phyloP scores from a whole-genome alignment of 148 eudicot genomes.

The Cornus controversa region DNA sequence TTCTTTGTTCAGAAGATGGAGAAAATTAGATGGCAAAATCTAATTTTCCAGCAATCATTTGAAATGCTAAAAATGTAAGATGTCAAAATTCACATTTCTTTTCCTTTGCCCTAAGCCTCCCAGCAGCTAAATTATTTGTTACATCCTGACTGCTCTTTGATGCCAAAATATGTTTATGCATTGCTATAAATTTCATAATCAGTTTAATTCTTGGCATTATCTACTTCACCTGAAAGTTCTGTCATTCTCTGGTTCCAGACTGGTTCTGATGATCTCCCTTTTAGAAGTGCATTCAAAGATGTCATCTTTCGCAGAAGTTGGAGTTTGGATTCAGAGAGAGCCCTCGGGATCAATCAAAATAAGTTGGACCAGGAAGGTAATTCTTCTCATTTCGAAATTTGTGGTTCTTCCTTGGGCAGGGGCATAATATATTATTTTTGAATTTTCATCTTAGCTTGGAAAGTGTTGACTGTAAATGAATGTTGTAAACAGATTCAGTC shows the following conservation, averaged over 20 bases:
- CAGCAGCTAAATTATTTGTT: no score
- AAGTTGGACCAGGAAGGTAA: constrained; percentile 57
- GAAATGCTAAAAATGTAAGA: no score
- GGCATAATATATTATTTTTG: neutral
- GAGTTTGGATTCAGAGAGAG: constrained; percentile 49
- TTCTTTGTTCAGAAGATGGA: no score
- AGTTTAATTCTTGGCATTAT: neutral
- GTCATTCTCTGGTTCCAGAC: constrained; percentile 46
- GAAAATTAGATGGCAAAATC: no score
- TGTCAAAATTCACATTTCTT: no score
- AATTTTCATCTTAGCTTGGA: neutral
- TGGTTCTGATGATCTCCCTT: constrained; percentile 79
- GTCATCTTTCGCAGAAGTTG: constrained; percentile 63
- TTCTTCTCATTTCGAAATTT: constrained; percentile 14
- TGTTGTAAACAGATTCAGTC: constrained; percentile 61
- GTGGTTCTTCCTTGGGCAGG: neutral
- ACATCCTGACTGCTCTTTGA: no score
- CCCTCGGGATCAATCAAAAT: constrained; percentile 57
- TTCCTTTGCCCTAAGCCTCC: no score
- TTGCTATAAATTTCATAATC: no score
- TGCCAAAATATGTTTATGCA: neutral
- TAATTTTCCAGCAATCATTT: no score
- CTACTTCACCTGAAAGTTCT: neutral
- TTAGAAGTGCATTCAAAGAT: constrained; percentile 86
- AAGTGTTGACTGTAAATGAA: neutral